Conservation (phyloP, 2,329 filamentous ascomycete genomes). For the Lizonia empirigonia region DNA sequence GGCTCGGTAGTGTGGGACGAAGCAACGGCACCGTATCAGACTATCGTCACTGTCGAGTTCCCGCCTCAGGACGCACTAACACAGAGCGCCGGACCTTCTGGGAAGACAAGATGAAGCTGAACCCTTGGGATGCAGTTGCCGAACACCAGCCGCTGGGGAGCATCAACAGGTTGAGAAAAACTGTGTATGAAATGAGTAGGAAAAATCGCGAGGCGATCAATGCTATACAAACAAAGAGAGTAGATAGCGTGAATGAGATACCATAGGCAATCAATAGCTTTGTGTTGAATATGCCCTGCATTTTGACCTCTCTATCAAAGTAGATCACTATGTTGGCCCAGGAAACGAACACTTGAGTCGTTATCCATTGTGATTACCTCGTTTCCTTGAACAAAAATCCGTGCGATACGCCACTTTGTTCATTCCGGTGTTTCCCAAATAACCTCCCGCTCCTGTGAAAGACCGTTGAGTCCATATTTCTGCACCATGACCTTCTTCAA, state of each 20-base stretch:
- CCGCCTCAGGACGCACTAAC: conserved; percentile 34
- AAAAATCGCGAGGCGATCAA: conserved; percentile 33
- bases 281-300: too few species aligned
- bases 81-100: conserved; percentile 33
- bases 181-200: conserved; percentile 36
- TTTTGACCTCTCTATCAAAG: not conserved
- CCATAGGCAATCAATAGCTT: too few species aligned
- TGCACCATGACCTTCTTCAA: not conserved
- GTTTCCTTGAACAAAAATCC: not conserved
- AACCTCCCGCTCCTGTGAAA: not conserved
- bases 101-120: conserved; percentile 40
- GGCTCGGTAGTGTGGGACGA: conserved; percentile 40
- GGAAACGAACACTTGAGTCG: too few species aligned
- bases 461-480: not conserved
- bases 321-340: too few species aligned
- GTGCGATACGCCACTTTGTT: not conserved
- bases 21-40: conserved; percentile 38
- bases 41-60: conserved; percentile 34
- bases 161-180: conserved; percentile 37
- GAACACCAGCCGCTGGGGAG: conserved; percentile 36
- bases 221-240: conserved; percentile 14
- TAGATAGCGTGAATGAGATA: conserved; percentile 31
- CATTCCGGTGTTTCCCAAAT: not conserved
- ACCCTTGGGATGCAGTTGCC: conserved; percentile 33
- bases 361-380: not conserved